Conservation (phyloP, 2,329 filamentous ascomycete genomes). For the Xylariomycetidae sp. region DNA sequence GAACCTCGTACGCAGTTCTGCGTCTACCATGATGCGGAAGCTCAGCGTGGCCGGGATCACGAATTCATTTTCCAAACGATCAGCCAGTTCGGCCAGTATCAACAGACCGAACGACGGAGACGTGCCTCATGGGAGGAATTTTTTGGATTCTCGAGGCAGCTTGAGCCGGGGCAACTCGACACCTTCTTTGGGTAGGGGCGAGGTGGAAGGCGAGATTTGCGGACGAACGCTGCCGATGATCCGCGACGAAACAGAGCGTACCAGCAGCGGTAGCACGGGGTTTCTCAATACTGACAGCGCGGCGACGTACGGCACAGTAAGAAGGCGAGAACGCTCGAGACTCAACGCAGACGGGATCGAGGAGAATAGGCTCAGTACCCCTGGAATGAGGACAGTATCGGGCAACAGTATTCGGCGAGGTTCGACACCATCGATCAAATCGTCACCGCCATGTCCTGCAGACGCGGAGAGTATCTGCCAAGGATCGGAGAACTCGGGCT, state of each 20-base stretch:
- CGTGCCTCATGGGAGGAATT: slow-evolving; percentile 13
- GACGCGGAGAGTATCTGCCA: slow-evolving; percentile 24
- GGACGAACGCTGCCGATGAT: slow-evolving; percentile 23
- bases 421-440: slow-evolving; percentile 15
- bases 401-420: slow-evolving; percentile 12
- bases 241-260: slow-evolving; percentile 22
- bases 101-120: slow-evolving; percentile 25
- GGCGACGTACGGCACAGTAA: slow-evolving; percentile 16
- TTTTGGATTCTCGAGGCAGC: slow-evolving; percentile 16
- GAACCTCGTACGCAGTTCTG: slow-evolving; percentile 68
- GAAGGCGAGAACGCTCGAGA: slow-evolving; percentile 17
- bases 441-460: slow-evolving; percentile 15
- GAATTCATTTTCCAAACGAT: slow-evolving; percentile 68
- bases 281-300: slow-evolving; percentile 6
- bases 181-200: slow-evolving; percentile 5
- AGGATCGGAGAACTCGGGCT: slow-evolving; percentile 10
- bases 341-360: slow-evolving; percentile 16
- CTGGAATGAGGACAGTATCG: slow-evolving; percentile 16
- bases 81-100: slow-evolving; percentile 46
- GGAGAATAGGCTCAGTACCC: slow-evolving; percentile 8
- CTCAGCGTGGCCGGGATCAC: slow-evolving; percentile 77
- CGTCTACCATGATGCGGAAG: slow-evolving; percentile 81
- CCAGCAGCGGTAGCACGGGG: slow-evolving; percentile 14
- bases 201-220: slow-evolving; percentile 12
- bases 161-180: slow-evolving; percentile 15